These are phyloP conservation scores for Stagonosporopsis cucurbitacearum DNA, from an alignment of 2,329 filamentous ascomycete genomes.

Conservation along the genomic window DNA sequence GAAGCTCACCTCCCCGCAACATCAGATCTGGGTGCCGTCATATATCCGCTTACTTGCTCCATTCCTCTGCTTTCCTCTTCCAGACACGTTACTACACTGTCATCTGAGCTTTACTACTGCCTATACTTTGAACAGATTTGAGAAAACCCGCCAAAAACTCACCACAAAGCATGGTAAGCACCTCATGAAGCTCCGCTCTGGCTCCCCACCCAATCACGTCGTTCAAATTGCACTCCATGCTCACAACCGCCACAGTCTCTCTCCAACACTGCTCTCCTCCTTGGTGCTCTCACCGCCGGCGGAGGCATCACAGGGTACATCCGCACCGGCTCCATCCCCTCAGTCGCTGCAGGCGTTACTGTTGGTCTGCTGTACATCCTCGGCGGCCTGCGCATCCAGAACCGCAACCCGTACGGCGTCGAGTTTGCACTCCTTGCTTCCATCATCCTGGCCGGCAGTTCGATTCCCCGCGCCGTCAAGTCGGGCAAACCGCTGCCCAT, in stretches of 20 bases:
- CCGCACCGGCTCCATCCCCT: constrained; percentile 84
- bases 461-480: constrained; percentile 85
- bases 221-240: neutral
- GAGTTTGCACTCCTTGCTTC: constrained; percentile 91
- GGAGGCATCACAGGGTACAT: constrained; percentile 89
- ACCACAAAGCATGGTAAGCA: constrained; percentile 3
- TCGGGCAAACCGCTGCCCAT: constrained; percentile 83
- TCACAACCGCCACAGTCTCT: constrained; percentile 43
- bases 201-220: constrained; percentile 9
- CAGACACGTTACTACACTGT: neutral
- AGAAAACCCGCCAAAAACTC: neutral
- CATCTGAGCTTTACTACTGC: constrained; percentile 1
- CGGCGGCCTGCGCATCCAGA: constrained; percentile 80
- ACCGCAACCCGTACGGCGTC: constrained; percentile 77
- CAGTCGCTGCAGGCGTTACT: constrained; percentile 80
- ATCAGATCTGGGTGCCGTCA: constrained; percentile 9
- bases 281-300: constrained; percentile 81
- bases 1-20: constrained; percentile 29
- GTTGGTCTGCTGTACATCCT: constrained; percentile 82
- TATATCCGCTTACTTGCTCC: constrained; percentile 5
- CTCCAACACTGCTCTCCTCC: constrained; percentile 73
- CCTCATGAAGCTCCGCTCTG: neutral
- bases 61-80: neutral
- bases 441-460: constrained; percentile 80
- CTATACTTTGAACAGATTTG: neutral